Conservation (phyloP, 164 flowering plant species). For the Dillenia suffruticosa region DNA sequence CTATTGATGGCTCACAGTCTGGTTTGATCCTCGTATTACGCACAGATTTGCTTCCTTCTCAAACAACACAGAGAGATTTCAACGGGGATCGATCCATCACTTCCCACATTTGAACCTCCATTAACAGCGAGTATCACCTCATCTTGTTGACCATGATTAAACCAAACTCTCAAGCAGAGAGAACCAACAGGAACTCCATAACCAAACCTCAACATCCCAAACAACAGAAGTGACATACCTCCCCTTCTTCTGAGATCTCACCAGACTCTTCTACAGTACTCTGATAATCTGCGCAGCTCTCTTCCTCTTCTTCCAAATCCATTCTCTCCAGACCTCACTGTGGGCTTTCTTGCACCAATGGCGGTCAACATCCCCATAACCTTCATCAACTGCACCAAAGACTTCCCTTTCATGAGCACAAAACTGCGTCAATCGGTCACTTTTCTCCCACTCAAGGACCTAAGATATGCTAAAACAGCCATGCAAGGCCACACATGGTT, state of each 20-base stretch:
- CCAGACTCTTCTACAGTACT: slow-evolving; percentile 21
- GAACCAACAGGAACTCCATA: no score
- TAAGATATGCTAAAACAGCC: slow-evolving; percentile 42
- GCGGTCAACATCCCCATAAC: slow-evolving; percentile 8
- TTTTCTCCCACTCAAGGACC: slow-evolving; percentile 77
- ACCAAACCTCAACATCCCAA: no score
- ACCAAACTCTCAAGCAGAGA: no score
- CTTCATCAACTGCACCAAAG: slow-evolving; percentile 12
- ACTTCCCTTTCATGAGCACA: slow-evolving; percentile 19
- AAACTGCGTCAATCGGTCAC: slow-evolving; percentile 55
- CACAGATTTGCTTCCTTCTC: no score
- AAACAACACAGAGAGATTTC: no score
- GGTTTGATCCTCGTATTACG: no score
- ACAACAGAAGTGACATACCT: neutral
- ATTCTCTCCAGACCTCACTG: slow-evolving; percentile 21
- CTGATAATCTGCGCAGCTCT: slow-evolving; percentile 15
- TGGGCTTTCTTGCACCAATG: slow-evolving; percentile 22
- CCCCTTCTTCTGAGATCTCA: slow-evolving; percentile 11
- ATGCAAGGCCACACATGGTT: slow-evolving; percentile 85
- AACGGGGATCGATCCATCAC: no score
- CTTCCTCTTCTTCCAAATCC: slow-evolving; percentile 39
- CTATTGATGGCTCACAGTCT: no score
- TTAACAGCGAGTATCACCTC: no score
- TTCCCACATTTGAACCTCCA: no score
- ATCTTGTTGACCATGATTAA: no score